A percentile compares a stretch with the other conserved stretches of the same genome.
These are phyloP conservation scores for Verticillium longisporum DNA, from an alignment of 2,329 filamentous ascomycete genomes.

Conservation along the genomic window DNA sequence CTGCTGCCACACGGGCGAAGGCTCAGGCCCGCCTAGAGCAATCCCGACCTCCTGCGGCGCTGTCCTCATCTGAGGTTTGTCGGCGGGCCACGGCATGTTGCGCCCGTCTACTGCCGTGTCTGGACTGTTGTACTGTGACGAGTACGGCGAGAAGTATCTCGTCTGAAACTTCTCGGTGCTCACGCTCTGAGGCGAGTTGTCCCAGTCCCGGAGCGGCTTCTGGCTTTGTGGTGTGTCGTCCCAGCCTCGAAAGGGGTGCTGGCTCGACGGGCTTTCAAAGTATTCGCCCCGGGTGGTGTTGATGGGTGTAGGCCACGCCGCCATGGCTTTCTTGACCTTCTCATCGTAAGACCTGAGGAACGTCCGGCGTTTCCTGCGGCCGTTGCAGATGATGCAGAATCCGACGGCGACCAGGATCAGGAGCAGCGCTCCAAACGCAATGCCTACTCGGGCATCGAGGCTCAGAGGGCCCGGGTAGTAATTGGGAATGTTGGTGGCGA, in stretches of 20 bases:
- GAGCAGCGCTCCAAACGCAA: constrained; percentile 44
- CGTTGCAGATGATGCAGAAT: constrained; percentile 47
- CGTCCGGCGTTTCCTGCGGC: constrained; percentile 46
- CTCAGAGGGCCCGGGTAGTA: constrained; percentile 40
- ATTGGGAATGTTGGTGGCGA: constrained; percentile 28
- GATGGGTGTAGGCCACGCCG: constrained; percentile 34
- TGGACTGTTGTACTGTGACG: constrained; percentile 53
- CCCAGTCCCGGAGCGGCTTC: constrained; percentile 44
- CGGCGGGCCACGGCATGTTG: constrained; percentile 27
- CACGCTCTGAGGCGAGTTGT: constrained; percentile 42
- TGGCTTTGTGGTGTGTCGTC: constrained; percentile 51
- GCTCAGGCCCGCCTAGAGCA: constrained; percentile 32
- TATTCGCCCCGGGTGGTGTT: constrained; percentile 12
- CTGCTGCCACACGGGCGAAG: constrained; percentile 18
- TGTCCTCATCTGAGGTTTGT: neutral
- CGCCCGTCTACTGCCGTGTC: constrained; percentile 35
- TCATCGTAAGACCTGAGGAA: constrained; percentile 41
- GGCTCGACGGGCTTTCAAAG: constrained; percentile 17
- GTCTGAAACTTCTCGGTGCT: constrained; percentile 30
- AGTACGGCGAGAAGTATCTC: constrained; percentile 53
- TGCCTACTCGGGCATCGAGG: constrained; percentile 51
- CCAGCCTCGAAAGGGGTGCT: constrained; percentile 35
- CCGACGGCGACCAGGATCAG: constrained; percentile 41
- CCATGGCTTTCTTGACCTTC: constrained; percentile 20
- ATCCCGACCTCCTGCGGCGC: constrained; percentile 32